These are phyloP conservation scores for Coemansia sp. DNA, from an alignment of 192 early-diverging fungal species.

Conservation along the genomic window DNA sequence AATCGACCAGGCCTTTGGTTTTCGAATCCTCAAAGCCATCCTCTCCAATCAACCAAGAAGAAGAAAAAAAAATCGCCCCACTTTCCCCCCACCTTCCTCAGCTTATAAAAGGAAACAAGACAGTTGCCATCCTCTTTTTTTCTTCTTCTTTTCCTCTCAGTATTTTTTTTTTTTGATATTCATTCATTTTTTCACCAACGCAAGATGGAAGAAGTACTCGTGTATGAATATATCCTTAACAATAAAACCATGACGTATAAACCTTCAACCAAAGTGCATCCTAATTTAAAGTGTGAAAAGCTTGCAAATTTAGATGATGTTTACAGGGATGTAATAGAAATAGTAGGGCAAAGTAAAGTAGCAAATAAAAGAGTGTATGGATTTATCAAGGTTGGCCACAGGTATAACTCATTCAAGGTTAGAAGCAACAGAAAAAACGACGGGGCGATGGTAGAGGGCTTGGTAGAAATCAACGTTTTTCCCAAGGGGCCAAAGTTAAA, in stretches of 20 bases:
- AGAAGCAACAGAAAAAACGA: background rate
- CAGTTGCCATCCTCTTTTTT: background rate
- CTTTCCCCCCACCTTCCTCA: background rate
- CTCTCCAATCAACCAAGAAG: background rate
- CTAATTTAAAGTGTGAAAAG: background rate
- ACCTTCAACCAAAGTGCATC: accelerated
- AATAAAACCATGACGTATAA: background rate
- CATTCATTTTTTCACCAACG: background rate
- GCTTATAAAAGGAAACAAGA: background rate
- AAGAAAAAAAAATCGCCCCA: background rate
- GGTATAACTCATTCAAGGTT: background rate
- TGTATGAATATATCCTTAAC: background rate
- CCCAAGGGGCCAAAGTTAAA: background rate
- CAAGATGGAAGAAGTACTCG: background rate
- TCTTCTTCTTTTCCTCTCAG: background rate
- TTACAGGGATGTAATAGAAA: background rate
- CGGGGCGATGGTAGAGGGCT: background rate
- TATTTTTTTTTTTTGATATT: background rate
- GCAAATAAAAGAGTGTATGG: background rate
- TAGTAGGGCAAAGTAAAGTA: background rate
- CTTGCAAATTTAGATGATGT: background rate
- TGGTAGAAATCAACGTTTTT: background rate
- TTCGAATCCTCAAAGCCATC: background rate
- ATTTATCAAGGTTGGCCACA: background rate
- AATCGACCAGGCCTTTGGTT: background rate